Evolutionary conservation across 139 green algal species (phyloP), one percentile per base, ranked within the genome.

Genomic region (Coccomyxa sp.): DNA sequence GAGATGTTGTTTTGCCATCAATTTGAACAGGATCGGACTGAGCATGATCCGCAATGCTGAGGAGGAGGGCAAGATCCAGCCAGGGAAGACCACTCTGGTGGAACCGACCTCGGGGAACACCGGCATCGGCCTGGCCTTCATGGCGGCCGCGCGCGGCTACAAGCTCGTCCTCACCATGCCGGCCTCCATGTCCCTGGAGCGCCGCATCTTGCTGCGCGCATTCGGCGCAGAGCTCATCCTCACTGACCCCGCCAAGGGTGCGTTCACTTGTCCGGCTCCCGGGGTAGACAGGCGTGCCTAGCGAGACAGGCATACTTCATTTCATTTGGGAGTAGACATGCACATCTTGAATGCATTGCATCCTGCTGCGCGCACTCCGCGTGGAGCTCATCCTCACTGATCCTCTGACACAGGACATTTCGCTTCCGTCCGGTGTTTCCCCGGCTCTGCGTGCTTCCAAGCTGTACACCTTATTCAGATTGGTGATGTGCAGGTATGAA

Each of bases 161-260:
- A 90, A 92, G 81, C 90, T 97, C 75, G 88, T 98, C 58, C 90
- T 99, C 16, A 99, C 96, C 79, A 99, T 99, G 96, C 96, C 96
- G 0, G 95, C 96, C 0, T 96, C 92, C 85, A 99, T 99, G 96
- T 98, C 93, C 17, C 87, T 98, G n/a, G 96, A 99, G 89, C 91
- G 96, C 13, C 91, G 96, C 63, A 95, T 99, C 67, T 89, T 99
- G 86, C 87, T 98, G 78, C 88, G 92, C 27, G 94, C 94, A 0
- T 97, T 98, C 84, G 95, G 95, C 58, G 95, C 95, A 15, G 92
- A 97, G 88, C 88, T 98, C 79, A 92, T 98, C 75, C 88, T 98
- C 1, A 98, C 95, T 0, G 95, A 98, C 87, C 89, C 91, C 78
- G 89, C 90, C 58, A 90, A 91, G 82, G 89, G 86, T 80, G 87